Evolutionary conservation across 148 eudicot species (phyloP), one percentile per base, ranked within the genome.

Genomic region (Rhododendron ferrugineum): DNA sequence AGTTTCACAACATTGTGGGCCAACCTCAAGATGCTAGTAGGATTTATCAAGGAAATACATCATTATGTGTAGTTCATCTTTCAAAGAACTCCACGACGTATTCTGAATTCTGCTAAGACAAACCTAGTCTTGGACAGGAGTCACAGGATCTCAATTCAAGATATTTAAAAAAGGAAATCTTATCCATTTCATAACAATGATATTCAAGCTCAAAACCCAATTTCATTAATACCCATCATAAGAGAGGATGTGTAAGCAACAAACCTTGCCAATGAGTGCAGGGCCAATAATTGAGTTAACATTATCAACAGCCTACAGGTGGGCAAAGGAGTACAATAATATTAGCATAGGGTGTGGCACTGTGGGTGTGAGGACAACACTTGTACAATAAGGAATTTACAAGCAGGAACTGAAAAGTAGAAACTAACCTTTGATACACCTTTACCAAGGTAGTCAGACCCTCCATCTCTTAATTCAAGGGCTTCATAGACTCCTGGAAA

Each of bases 401-500:
- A 5, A 40, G 16, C 32, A 54, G 16, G 26, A 42, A 52, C 20
- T 42, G 32, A 30, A 70, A 62, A 66, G 70, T 44, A 58, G 79
- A 32, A 80, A 83, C 94, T 10, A 5, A 95, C 98, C 99, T 96
- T 96, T 5, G 92, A 80, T 83, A 96, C 99, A 95, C 99, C 99
- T 66, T 96, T 96, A 73, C 99, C 99, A 82, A 95, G 92, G 90
- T 90, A 95, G 85, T 94, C 99, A 36, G 95, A 92, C 76, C 99
- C 99, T 80, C 99, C 98, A 87, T 96, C 99, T 89, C 99, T 91
- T 78, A 96, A 88, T 86, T 96, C 99, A 70, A 96, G 96, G 40
- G 99, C 99, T 88, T 96, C 99, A 78, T 96, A 96, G 62, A 94
- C 85, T 83, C 99, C 99, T 96, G 88, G 86, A 78, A 88, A 58